Base-by-base conservation (phyloP, 2,329 filamentous ascomycete species). In the Penicillium sp. region DNA sequence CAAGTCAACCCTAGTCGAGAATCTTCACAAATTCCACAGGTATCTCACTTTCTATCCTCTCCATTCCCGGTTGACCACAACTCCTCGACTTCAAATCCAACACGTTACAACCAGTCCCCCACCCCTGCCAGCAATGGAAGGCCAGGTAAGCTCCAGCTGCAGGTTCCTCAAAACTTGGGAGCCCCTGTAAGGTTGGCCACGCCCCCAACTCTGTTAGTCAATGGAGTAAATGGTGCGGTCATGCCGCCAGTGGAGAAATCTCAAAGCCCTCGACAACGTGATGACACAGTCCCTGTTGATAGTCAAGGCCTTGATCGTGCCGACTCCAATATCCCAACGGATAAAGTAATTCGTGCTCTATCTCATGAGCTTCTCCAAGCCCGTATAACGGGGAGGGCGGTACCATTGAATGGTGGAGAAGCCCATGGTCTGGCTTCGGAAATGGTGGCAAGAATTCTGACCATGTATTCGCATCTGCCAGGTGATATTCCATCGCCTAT, bases 1-100 rank as follows among this genome's bases (percentile, higher is more conserved):
- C 85, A 86, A 3, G 83, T 81, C 13, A 84, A 84, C 57, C 81
- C 82, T 59, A 74, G 77, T 59, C 74, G 73, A 6, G 76, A 74
- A 6, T 75, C 78, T 29, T 75, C 76, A 29, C 70, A 78, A 24
- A 65, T 70, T 36, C 49, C 53, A 28, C 70, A 76, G 29, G 76
- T 70, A 42, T 66, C 68, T n/a, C 68, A 69, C 39, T 65, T 66
- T 36, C 66, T 65, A 31, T 51, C 64, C 6, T 68, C 76, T 8
- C 76, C 74, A 23, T 72, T 77, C 13, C 66, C 75, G 2, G 67
- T 76, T 28, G 68, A 76, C n/a, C 70, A 76, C 10, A 71, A 75
- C 45, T 56, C 61, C 34, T 57, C 61, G 10, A 58, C 49, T 38
- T 51, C 53, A 6, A 53, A 57, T 18, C 18, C 48, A 55, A 42